Conservation (phyloP, 208 protist genomes). For the Trypanosoma mega region DNA sequence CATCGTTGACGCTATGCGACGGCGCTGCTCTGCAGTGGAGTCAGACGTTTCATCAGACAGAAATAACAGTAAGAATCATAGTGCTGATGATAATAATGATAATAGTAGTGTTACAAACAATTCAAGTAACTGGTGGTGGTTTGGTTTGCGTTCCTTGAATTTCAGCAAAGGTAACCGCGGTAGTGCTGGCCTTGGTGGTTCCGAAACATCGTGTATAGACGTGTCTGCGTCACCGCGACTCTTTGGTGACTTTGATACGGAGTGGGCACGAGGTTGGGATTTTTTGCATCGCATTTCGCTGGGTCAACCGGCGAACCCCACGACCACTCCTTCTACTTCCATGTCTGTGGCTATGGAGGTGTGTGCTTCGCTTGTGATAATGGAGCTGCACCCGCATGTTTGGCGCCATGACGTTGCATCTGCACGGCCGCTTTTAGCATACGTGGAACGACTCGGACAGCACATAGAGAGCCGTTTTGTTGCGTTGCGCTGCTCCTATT, state of each 20-base stretch:
- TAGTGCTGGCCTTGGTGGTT: too few species aligned
- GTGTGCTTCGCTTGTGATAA: not conserved
- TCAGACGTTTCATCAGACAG: not conserved
- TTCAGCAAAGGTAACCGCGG: too few species aligned
- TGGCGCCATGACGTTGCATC: slow-evolving; percentile 11
- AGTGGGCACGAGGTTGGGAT: slow-evolving; percentile 24
- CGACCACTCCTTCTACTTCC: not conserved
- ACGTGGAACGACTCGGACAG: slow-evolving; percentile 20
- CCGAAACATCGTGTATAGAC: too few species aligned
- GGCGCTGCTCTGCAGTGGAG: not conserved
- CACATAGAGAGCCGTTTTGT: not conserved
- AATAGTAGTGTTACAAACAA: slow-evolving; percentile 3
- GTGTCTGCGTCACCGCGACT: too few species aligned
- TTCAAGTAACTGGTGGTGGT: slow-evolving; percentile 23
- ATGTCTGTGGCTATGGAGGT: slow-evolving; percentile 6
- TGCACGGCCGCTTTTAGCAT: slow-evolving; percentile 10
- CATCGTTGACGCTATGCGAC: slow-evolving; percentile 29
- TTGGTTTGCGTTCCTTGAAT: slow-evolving; percentile 18
- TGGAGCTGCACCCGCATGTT: slow-evolving; percentile 15
- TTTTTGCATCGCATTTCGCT: slow-evolving; percentile 22
- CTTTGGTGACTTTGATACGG: slow-evolving; percentile 20
- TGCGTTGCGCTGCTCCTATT: not conserved
- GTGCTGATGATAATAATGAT: too few species aligned
- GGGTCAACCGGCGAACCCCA: not conserved
- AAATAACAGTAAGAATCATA: too few species aligned